Evolutionary conservation across 345 rosid genomes (phyloP).

Genomic region (Leavenworthia alabamica): DNA sequence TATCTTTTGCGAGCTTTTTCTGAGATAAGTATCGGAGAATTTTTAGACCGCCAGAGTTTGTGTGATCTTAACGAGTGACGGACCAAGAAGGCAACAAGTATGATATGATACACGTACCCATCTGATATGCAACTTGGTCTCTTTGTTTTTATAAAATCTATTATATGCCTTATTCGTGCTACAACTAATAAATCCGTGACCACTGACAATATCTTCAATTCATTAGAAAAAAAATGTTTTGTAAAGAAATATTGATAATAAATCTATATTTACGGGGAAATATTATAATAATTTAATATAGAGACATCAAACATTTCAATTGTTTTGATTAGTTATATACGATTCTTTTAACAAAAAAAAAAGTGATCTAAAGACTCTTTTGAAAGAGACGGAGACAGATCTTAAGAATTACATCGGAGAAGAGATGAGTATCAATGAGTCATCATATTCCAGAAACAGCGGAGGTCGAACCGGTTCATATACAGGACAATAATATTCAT

Average conservation of each 20-base stretch:
- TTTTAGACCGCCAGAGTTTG: not conserved
- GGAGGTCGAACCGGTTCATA: conserved; percentile 6
- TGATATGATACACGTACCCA: conserved; percentile 2
- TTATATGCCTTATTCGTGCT: not conserved
- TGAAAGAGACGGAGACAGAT: not conserved
- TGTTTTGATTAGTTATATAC: not conserved
- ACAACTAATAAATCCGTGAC: conserved; percentile 13
- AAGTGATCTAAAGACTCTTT: not conserved
- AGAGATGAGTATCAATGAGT: conserved; percentile 32
- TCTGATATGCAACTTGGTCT: conserved; percentile 16
- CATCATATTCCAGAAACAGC: conserved; percentile 19
- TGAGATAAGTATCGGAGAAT: not conserved
- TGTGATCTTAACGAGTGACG: not conserved
- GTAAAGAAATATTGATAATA: not conserved
- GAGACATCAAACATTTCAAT: not conserved
- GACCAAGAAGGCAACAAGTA: conserved; percentile 20
- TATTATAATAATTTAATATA: not conserved
- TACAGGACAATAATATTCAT: conserved; percentile 32
- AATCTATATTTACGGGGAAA: not conserved
- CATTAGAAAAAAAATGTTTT: not conserved
- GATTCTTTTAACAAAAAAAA: not conserved
- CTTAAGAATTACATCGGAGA: not conserved
- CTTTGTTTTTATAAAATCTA: not conserved
- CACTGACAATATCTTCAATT: conserved; percentile 11
- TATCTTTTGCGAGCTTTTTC: not conserved